Evolutionary conservation across 345 rosid species (phyloP).

Genomic region (Eucalyptus tenuipes): DNA sequence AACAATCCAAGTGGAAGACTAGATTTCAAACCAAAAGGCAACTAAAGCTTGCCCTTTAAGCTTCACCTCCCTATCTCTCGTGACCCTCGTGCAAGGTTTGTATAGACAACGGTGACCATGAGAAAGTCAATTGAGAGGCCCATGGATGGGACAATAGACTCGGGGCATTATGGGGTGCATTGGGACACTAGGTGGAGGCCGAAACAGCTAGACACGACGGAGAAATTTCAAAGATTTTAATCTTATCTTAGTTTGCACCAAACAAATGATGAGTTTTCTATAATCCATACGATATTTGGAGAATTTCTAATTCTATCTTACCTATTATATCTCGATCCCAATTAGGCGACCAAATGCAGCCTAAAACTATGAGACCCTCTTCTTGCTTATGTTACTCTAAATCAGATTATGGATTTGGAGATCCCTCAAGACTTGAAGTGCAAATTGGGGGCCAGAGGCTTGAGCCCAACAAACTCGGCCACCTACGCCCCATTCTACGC

Average conservation of each 20-base stretch:
- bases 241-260: background rate
- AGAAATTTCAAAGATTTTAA: background rate
- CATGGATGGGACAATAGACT: background rate
- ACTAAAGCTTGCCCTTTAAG: fast-evolving
- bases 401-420: background rate
- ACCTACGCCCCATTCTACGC: background rate
- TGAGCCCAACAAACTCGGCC: background rate
- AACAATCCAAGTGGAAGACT: background rate
- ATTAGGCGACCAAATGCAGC: background rate
- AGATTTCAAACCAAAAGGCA: background rate
- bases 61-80: background rate
- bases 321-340: background rate
- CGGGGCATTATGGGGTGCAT: background rate
- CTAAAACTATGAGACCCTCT: background rate
- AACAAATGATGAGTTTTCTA: background rate
- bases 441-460: background rate
- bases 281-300: background rate
- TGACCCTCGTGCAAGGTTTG: background rate
- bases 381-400: background rate
- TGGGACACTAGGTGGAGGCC: too few relatives aligned
- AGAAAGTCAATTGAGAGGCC: background rate
- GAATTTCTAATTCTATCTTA: background rate
- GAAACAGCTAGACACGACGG: fast-evolving
- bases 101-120: background rate
- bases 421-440: background rate